Evolutionary conservation across 108 stramenopile genomes (phyloP).

Genomic region (Pseudonitzschia pungens): DNA sequence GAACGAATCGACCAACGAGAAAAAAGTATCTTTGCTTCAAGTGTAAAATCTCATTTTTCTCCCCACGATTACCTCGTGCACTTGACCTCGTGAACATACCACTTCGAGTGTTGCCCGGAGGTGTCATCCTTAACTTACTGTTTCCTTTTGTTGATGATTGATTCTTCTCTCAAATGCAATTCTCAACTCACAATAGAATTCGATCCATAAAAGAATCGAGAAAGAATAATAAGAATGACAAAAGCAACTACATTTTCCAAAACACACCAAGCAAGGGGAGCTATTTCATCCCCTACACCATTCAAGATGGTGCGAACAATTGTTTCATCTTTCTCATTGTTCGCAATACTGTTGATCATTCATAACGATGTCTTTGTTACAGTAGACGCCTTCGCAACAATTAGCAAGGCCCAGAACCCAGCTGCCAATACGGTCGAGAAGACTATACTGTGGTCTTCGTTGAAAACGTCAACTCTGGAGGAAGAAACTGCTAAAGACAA

Average conservation of each 20-base stretch:
- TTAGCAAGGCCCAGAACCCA: background rate
- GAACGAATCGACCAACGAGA: background rate
- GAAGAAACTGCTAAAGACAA: background rate
- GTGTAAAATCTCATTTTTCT: background rate
- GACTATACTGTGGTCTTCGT: background rate
- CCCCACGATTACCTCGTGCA: no score
- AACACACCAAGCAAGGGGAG: background rate
- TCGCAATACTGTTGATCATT: background rate
- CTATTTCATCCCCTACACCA: background rate
- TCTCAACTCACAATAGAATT: no score
- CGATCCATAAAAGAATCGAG: no score
- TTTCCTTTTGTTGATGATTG: no score
- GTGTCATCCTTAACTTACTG: no score
- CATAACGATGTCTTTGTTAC: background rate
- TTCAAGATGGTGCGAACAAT: background rate
- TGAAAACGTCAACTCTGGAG: background rate
- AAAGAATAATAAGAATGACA: background rate
- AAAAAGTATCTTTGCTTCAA: constrained; percentile 1
- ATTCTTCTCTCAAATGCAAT: no score
- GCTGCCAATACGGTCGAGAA: background rate
- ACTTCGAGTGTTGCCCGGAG: no score
- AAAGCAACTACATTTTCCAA: background rate
- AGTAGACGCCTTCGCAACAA: constrained; percentile 4
- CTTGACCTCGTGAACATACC: no score
- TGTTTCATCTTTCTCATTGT: background rate